Evolutionary conservation across 371 early-diverging fungal genomes (phyloP).

Genomic region (Syncephalastrum sp.): DNA sequence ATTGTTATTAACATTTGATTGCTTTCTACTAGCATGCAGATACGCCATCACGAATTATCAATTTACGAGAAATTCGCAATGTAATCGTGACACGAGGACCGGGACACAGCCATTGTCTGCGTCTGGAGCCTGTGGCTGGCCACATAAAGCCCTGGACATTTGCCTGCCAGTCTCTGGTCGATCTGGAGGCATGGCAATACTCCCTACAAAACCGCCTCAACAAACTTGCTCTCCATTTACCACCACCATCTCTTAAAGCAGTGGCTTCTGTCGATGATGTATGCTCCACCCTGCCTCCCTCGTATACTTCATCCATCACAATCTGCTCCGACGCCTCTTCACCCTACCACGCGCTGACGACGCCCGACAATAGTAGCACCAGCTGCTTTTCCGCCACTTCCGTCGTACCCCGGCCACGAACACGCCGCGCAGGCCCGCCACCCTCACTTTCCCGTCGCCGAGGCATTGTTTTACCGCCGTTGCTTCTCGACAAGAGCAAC

Average conservation of each 20-base stretch:
- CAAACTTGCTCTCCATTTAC: background rate
- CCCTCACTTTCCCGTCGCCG: slow-evolving; percentile 10
- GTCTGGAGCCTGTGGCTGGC: slow-evolving; percentile 22
- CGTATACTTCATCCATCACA: background rate
- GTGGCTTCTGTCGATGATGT: background rate
- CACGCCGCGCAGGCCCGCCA: background rate
- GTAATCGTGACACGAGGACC: slow-evolving; percentile 7
- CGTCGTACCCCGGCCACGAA: too few species aligned
- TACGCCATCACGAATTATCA: slow-evolving; percentile 22
- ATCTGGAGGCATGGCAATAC: slow-evolving; percentile 22
- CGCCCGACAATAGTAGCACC: too few species aligned
- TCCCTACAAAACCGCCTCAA: background rate
- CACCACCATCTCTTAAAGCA: background rate
- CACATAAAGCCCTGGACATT: slow-evolving; percentile 24
- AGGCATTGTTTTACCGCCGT: slow-evolving; percentile 7
- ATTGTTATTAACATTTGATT: background rate
- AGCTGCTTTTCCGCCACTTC: too few species aligned
- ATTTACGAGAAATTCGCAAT: slow-evolving; percentile 20
- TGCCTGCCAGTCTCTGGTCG: slow-evolving; percentile 24
- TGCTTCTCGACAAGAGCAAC: slow-evolving; percentile 2
- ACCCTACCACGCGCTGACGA: too few species aligned
- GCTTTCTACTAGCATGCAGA: slow-evolving; percentile 14
- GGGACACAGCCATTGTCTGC: slow-evolving; percentile 23
- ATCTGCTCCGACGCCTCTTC: too few species aligned
- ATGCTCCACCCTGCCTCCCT: background rate